Conservation (phyloP, 2,329 filamentous ascomycete species). For the Diaporthe citrichinensis region DNA sequence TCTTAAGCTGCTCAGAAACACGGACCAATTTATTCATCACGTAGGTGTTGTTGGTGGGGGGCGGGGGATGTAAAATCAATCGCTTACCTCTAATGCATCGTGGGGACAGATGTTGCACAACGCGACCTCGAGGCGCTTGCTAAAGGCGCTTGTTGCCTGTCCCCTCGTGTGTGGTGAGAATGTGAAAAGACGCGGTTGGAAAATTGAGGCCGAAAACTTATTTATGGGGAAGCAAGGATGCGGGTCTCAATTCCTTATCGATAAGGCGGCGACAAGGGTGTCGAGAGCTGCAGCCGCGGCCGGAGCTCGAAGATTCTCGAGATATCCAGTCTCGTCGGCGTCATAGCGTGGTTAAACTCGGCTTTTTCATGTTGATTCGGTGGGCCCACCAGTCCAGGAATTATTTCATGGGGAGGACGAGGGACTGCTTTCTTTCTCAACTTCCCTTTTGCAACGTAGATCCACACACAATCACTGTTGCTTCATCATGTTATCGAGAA, state of each 20-base stretch:
- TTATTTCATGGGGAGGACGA: background rate
- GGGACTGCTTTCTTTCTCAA: background rate
- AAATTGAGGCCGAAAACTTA: constrained; percentile 16
- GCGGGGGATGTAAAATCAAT: background rate
- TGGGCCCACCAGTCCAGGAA: background rate
- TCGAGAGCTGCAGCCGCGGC: background rate
- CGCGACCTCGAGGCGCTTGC: background rate
- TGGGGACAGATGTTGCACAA: background rate
- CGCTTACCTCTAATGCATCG: background rate
- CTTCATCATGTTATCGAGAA: constrained; percentile 56
- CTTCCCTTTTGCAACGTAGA: background rate
- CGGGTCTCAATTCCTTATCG: constrained; percentile 30
- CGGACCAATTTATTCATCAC: constrained; percentile 91
- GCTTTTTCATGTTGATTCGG: background rate
- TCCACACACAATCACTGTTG: background rate
- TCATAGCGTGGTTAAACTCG: constrained; percentile 14
- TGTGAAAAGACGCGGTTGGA: constrained; percentile 15
- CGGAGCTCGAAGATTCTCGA: constrained; percentile 37
- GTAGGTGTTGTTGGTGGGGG: constrained; percentile 42
- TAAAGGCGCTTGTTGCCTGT: background rate
- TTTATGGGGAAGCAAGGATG: constrained; percentile 28
- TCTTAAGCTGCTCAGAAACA: constrained; percentile 90
- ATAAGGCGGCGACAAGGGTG: constrained; percentile 31
- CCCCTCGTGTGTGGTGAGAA: background rate
- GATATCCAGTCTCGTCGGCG: constrained; percentile 33